phyloP scores from a whole-genome alignment of 352 stramenopile genomes.

The Phytophthora ramorum region DNA sequence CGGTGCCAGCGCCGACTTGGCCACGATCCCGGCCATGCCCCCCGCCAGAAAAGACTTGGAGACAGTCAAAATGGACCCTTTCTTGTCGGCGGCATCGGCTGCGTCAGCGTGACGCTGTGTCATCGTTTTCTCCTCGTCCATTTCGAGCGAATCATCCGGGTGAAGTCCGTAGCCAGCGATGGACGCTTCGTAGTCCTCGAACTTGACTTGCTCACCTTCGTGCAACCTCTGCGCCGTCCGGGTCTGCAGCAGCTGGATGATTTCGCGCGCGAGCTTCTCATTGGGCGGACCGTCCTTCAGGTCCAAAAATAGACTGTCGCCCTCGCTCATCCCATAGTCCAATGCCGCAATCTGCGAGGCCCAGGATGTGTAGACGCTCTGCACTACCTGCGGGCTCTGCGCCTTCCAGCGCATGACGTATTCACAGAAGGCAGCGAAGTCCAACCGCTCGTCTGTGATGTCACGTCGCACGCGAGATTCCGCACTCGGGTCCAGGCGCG shows the following conservation, averaged over 20 bases:
- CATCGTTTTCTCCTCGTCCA: slow-evolving; percentile 10
- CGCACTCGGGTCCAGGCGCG: slow-evolving; percentile 64
- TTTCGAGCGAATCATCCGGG: slow-evolving; percentile 27
- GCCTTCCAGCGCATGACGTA: slow-evolving; percentile 87
- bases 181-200: slow-evolving; percentile 35
- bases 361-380: slow-evolving; percentile 85
- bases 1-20: slow-evolving; percentile 77
- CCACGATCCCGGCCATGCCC: slow-evolving; percentile 72
- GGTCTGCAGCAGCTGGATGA: slow-evolving; percentile 41
- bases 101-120: slow-evolving; percentile 18
- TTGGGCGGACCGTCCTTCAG: slow-evolving; percentile 40
- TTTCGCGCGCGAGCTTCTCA: slow-evolving; percentile 42
- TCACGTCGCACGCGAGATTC: slow-evolving; percentile 62
- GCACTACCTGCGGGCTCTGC: slow-evolving; percentile 63
- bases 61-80: slow-evolving; percentile 64
- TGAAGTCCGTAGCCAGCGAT: slow-evolving; percentile 27
- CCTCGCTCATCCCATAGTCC: slow-evolving; percentile 78
- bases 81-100: slow-evolving; percentile 24
- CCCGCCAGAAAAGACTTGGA: slow-evolving; percentile 88
- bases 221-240: slow-evolving; percentile 15
- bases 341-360: slow-evolving; percentile 69
- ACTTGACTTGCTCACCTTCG: slow-evolving; percentile 17
- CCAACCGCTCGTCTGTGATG: slow-evolving; percentile 53
- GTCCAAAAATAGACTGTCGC: slow-evolving; percentile 76
- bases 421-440: slow-evolving; percentile 76